phyloP scores from a whole-genome alignment of 1,284 basidiomycete species.

The Cutaneotrichosporon mucoides region DNA sequence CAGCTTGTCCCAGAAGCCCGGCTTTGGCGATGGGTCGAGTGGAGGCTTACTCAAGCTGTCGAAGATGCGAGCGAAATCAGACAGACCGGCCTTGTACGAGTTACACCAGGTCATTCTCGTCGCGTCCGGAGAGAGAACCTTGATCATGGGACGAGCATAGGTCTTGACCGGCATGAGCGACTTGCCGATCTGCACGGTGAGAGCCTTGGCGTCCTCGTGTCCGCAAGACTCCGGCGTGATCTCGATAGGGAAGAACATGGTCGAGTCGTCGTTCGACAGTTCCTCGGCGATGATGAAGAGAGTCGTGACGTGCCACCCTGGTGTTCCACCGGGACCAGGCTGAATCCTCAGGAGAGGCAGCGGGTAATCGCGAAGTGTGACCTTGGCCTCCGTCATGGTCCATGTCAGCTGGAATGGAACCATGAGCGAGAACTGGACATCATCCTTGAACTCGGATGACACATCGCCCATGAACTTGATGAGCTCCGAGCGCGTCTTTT shows the following conservation, averaged over 20 bases:
- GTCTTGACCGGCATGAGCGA: slow-evolving; percentile 94
- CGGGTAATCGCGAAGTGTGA: slow-evolving; percentile 70
- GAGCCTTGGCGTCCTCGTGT: slow-evolving; percentile 55
- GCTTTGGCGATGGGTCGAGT: slow-evolving; percentile 75
- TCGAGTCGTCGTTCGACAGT: slow-evolving; percentile 61
- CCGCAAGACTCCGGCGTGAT: slow-evolving; percentile 60
- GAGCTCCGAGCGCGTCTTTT: slow-evolving; percentile 45
- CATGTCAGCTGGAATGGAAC: slow-evolving; percentile 77
- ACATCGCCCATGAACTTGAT: slow-evolving; percentile 56
- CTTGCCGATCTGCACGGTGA: slow-evolving; percentile 73
- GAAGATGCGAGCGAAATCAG: slow-evolving; percentile 79
- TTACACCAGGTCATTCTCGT: slow-evolving; percentile 86
- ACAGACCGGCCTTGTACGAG: slow-evolving; percentile 79
- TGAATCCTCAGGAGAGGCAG: slow-evolving; percentile 54
- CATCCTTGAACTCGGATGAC: slow-evolving; percentile 58
- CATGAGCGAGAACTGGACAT: slow-evolving; percentile 72
- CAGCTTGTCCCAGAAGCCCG: slow-evolving; percentile 97
- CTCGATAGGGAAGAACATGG: slow-evolving; percentile 66
- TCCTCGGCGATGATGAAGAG: slow-evolving; percentile 89
- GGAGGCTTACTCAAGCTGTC: slow-evolving; percentile 78
- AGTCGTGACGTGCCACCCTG: slow-evolving; percentile 55
- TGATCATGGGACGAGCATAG: slow-evolving; percentile 73
- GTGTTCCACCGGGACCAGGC: slow-evolving; percentile 14
- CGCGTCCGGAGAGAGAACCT: slow-evolving; percentile 61
- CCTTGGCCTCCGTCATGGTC: slow-evolving; percentile 60